Evolutionary conservation across 176 grass and related monocot species (phyloP).

Genomic region (Canna indica): DNA sequence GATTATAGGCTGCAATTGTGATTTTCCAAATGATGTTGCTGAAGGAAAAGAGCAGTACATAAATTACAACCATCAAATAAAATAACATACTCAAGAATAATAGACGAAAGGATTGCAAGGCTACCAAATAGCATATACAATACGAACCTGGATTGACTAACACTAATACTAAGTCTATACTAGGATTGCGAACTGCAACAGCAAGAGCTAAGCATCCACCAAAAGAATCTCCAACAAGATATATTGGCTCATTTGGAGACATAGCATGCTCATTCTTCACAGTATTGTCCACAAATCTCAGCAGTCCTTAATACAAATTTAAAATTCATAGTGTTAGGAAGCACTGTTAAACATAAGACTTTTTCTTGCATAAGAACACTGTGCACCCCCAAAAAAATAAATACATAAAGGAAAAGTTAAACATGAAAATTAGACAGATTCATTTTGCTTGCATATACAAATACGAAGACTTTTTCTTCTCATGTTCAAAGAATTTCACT

Average conservation of each 20-base stretch:
- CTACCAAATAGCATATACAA: not conserved
- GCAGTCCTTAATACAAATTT: conserved; percentile 37
- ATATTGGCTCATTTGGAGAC: conserved; percentile 54
- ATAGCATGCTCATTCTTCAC: conserved; percentile 38
- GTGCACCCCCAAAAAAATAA: not conserved
- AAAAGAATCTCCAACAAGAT: conserved; percentile 66
- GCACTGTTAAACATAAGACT: not conserved
- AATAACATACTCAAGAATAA: not conserved
- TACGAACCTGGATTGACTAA: conserved; percentile 81
- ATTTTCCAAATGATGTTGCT: conserved; percentile 85
- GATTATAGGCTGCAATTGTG: conserved; percentile 47
- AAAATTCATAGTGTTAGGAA: not conserved
- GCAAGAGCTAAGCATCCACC: conserved; percentile 75
- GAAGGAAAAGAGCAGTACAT: conserved; percentile 3
- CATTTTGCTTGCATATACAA: not conserved
- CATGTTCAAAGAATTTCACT: too few relatives aligned
- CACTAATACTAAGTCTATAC: conserved; percentile 53
- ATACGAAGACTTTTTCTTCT: too few relatives aligned
- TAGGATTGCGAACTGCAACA: conserved; percentile 53
- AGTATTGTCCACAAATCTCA: conserved; percentile 53
- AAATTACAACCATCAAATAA: conserved; percentile 1
- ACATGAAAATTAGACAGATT: not conserved
- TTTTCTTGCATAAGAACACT: too few relatives aligned
- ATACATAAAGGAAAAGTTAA: not conserved
- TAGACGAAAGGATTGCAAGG: not conserved